Percentiles rank a stretch among this genome's conserved stretches.
Evolutionary conservation across 768 basidiomycete genomes (phyloP).

Genomic region (Calocybe cyanea): DNA sequence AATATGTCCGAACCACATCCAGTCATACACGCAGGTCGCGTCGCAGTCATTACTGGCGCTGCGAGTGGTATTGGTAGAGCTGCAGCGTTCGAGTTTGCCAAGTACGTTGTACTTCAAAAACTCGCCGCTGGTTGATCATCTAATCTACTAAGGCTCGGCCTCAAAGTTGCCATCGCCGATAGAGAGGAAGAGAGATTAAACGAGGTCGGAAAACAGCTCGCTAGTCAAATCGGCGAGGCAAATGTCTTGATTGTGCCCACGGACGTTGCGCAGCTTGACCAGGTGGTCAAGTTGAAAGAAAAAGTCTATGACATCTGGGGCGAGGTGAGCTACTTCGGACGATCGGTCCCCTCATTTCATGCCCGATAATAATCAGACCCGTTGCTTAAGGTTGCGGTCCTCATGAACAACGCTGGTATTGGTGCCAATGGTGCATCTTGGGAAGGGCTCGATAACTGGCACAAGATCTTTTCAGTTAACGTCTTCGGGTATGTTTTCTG

Average conservation of each 20-base stretch:
- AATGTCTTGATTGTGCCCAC: constrained; percentile 71
- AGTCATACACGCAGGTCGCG: constrained; percentile 52
- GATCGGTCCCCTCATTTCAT: too few species aligned
- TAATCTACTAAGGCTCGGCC: constrained; percentile 44
- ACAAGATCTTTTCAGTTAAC: constrained; percentile 68
- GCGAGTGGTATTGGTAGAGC: constrained; percentile 80
- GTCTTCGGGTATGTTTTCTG: constrained; percentile 61
- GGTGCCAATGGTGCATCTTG: constrained; percentile 61
- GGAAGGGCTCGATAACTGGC: constrained; percentile 71
- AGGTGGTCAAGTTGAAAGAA: constrained; percentile 68
- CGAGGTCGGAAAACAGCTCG: constrained; percentile 48
- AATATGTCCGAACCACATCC: constrained; percentile 49
- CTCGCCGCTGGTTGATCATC: constrained; percentile 10
- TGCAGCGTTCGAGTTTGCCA: constrained; percentile 72
- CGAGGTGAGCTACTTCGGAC: too few species aligned
- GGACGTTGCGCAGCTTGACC: constrained; percentile 71
- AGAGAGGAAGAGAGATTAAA: constrained; percentile 45
- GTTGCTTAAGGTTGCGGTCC: constrained; percentile 66
- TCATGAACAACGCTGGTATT: constrained; percentile 87
- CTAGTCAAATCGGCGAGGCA: constrained; percentile 48
- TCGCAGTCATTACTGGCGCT: constrained; percentile 84
- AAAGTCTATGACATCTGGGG: constrained; percentile 85
- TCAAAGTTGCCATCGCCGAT: constrained; percentile 85
- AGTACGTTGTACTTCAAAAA: constrained; percentile 39
- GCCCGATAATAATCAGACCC: constrained; percentile 23